These are phyloP conservation scores for Termitomyces sp. DNA, from an alignment of 1,284 basidiomycete genomes.

Conservation along the genomic window DNA sequence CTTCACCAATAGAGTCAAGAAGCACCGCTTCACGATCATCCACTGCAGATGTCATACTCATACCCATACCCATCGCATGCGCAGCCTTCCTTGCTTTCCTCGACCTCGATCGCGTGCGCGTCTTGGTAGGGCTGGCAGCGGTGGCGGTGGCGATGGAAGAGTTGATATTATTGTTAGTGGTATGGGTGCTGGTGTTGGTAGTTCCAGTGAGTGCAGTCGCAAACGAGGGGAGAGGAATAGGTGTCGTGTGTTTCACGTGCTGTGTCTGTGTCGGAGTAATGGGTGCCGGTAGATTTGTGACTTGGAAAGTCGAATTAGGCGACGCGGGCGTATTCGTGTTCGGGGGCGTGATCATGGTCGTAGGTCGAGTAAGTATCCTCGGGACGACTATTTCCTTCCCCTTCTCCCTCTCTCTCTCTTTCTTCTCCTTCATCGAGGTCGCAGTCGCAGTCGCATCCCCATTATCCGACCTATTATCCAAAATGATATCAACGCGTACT, in stretches of 20 bases:
- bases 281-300: not conserved
- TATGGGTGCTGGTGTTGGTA: not conserved
- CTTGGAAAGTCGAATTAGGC: not conserved
- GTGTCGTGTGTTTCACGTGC: constrained; percentile 3
- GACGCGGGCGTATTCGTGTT: not conserved
- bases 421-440: not conserved
- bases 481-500: not conserved
- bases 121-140: not conserved
- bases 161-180: not conserved
- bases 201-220: constrained; percentile 12
- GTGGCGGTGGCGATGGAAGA: not conserved
- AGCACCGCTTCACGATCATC: not conserved
- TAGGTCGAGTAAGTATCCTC: constrained; percentile 2
- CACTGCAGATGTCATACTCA: not conserved
- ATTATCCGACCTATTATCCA: too few species aligned
- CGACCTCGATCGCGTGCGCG: constrained; percentile 1
- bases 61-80: not conserved
- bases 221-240: constrained; percentile 19
- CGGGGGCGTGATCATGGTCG: not conserved
- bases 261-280: not conserved
- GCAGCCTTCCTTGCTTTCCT: constrained; percentile 1
- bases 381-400: not conserved
- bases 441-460: not conserved
- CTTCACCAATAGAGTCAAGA: not conserved
- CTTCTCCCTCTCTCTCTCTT: not conserved